Evolutionary conservation across 345 rosid genomes (phyloP).

Genomic region (Punica granatum): DNA sequence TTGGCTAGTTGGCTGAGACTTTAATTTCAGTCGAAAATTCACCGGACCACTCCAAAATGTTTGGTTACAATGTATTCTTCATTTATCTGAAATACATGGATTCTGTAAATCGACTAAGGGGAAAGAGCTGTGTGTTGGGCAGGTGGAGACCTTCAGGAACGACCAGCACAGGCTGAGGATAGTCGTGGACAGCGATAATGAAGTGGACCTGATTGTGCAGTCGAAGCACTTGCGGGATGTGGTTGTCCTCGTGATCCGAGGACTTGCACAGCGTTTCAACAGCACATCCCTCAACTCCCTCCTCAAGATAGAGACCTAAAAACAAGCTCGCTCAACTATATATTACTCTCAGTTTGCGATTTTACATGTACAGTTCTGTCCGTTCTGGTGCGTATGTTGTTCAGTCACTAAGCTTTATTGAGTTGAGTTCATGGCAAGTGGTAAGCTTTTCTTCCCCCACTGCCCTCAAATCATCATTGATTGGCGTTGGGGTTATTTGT

Average conservation of each 20-base stretch:
- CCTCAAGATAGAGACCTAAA: slow-evolving; percentile 65
- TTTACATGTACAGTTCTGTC: neutral
- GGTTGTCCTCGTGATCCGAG: slow-evolving; percentile 72
- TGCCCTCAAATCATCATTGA: neutral
- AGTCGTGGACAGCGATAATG: slow-evolving; percentile 85
- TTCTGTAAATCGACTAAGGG: neutral
- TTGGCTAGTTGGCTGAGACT: too few relatives aligned
- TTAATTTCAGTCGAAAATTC: too few relatives aligned
- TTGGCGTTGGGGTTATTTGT: neutral
- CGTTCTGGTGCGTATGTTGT: neutral
- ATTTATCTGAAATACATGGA: too few relatives aligned
- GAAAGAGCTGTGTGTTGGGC: neutral
- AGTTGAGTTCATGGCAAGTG: neutral
- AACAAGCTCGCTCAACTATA: neutral
- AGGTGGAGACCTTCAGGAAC: slow-evolving; percentile 80
- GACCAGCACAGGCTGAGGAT: slow-evolving; percentile 78
- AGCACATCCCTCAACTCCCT: slow-evolving; percentile 95
- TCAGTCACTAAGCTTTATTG: neutral
- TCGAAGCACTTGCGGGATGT: slow-evolving; percentile 77
- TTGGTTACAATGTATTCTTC: too few relatives aligned
- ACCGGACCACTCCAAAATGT: too few relatives aligned
- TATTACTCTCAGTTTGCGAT: neutral
- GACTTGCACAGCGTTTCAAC: slow-evolving; percentile 89
- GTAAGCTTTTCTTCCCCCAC: neutral
- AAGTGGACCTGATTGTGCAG: slow-evolving; percentile 71